Conservation (phyloP, 257 asterid genomes). For the Scutellaria minor region DNA sequence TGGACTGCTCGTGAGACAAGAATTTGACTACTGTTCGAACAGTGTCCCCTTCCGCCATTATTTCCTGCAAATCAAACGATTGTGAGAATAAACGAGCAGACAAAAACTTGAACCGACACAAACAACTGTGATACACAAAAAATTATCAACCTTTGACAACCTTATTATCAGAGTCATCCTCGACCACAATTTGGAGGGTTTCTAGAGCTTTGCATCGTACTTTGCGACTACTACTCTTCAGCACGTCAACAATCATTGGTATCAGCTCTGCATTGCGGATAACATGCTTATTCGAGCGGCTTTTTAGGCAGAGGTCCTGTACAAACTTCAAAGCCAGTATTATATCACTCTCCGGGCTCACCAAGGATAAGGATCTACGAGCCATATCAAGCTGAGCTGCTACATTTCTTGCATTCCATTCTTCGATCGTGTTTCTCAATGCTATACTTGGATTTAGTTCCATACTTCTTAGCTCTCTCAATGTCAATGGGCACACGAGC, state of each 20-base stretch:
- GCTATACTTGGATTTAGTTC: conserved; percentile 94
- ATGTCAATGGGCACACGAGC: conserved; percentile 78
- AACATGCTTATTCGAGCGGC: conserved; percentile 62
- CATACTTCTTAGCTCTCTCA: conserved; percentile 68
- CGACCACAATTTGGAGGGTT: conserved; percentile 82
- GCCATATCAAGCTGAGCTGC: conserved; percentile 95
- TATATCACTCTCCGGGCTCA: conserved; percentile 68
- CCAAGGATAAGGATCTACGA: conserved; percentile 57
- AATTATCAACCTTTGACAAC: conserved; percentile 57
- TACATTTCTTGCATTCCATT: conserved; percentile 96
- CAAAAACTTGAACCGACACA: conserved; percentile 22
- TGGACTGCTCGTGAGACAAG: conserved; percentile 72
- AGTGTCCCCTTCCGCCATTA: conserved; percentile 88
- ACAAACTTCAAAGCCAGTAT: conserved; percentile 69
- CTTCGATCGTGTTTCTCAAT: conserved; percentile 80
- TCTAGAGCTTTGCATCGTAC: conserved; percentile 81
- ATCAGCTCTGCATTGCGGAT: conserved; percentile 74
- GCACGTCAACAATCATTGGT: conserved; percentile 76
- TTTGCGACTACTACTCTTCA: conserved; percentile 71
- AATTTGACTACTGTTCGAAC: conserved; percentile 85
- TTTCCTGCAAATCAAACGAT: conserved; percentile 62
- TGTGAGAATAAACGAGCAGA: conserved; percentile 22
- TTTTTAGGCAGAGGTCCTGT: conserved; percentile 70
- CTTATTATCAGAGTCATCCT: conserved; percentile 90
- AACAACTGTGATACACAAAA: conserved; percentile 21